Evolutionary conservation across 2,329 filamentous ascomycete species (phyloP).

Genomic region (Colletotrichum viniferum): DNA sequence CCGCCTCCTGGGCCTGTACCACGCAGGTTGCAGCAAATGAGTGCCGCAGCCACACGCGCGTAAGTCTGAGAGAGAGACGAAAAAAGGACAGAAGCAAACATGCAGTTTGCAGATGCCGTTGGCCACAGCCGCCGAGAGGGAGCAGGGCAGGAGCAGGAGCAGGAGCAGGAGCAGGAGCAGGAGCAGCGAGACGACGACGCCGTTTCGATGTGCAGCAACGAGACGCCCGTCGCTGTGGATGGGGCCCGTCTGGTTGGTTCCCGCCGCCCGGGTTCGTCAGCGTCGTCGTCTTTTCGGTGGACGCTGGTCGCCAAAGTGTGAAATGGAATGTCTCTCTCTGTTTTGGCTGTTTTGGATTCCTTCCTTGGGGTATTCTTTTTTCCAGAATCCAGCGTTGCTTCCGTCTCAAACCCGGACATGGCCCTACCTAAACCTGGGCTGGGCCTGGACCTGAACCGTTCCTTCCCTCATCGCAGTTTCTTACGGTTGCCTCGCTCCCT

Average conservation of each 20-base stretch:
- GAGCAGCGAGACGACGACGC: not conserved
- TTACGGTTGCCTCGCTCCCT: not conserved
- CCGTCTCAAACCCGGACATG: not conserved
- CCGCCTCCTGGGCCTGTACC: not conserved
- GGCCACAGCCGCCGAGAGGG: not conserved
- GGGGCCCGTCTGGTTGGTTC: not conserved
- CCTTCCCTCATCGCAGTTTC: not conserved
- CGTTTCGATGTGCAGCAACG: not conserved
- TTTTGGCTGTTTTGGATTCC: not conserved
- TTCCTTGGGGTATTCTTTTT: not conserved
- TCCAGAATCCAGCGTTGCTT: not conserved
- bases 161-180: not conserved
- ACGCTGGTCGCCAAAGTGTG: not conserved
- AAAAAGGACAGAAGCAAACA: not conserved
- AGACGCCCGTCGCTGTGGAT: not conserved
- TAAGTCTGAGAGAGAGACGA: not conserved
- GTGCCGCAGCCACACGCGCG: not conserved
- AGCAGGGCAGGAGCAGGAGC: not conserved
- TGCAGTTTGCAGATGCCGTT: not conserved
- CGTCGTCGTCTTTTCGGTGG: not conserved
- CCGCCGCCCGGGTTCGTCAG: not conserved
- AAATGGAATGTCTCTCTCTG: not conserved
- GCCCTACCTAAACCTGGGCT: not conserved
- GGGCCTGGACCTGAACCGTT: not conserved
- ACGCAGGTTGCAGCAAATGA: not conserved